Evolutionary conservation across 192 early-diverging fungal genomes (phyloP).

Genomic region (Entomortierella parvispora): DNA sequence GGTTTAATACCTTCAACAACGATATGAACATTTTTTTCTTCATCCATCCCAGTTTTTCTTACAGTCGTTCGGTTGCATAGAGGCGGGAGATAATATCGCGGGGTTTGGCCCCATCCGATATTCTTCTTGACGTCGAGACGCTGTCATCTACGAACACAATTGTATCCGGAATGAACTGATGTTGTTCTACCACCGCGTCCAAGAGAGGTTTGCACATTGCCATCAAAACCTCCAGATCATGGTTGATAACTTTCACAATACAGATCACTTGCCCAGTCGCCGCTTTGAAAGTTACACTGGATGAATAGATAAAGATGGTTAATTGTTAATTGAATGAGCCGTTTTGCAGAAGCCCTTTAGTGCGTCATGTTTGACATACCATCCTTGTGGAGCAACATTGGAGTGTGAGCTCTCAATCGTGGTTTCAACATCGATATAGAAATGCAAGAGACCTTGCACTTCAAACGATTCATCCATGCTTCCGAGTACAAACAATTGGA

Average conservation of each 20-base stretch:
- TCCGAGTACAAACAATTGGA: conserved; percentile 79
- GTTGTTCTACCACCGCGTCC: conserved; percentile 41
- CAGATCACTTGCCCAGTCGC: conserved; percentile 20
- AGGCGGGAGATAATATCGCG: conserved; percentile 20
- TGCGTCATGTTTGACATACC: conserved; percentile 9
- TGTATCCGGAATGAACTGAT: conserved; percentile 41
- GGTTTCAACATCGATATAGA: conserved; percentile 78
- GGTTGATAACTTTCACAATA: conserved; percentile 36
- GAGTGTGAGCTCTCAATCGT: conserved; percentile 69
- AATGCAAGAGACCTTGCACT: conserved; percentile 75
- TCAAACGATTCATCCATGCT: conserved; percentile 73
- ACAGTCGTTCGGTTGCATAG: conserved; percentile 29
- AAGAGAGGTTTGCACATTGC: conserved; percentile 49
- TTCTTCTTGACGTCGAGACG: conserved; percentile 28
- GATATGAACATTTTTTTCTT: neutral
- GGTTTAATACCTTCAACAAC: neutral
- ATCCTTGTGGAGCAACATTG: conserved; percentile 42
- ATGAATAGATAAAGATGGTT: neutral
- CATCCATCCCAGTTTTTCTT: neutral
- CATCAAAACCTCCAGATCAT: conserved; percentile 39
- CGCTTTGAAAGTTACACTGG: conserved; percentile 34
- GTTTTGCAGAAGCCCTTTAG: neutral
- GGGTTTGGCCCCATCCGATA: conserved; percentile 40
- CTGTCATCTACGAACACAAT: conserved; percentile 40
- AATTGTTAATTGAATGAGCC: neutral